Base-by-base conservation (phyloP, 352 stramenopile species). In the Blastocystis sp. region DNA sequence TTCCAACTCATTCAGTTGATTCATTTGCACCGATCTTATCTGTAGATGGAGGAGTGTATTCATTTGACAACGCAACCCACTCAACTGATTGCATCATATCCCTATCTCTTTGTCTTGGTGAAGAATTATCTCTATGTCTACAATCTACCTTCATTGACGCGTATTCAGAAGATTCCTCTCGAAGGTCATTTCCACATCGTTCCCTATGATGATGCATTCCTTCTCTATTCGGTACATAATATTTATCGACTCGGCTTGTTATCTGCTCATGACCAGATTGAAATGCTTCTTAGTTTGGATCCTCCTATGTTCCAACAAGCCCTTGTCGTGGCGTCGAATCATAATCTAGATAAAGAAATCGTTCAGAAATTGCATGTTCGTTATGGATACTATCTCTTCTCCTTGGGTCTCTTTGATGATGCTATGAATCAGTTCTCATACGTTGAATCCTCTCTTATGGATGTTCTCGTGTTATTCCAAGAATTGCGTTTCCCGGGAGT, bases 391-490 rank as follows among this genome's bases (percentile, higher is more conserved):
- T 87, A 91, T 32, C 86, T 93, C 16, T 94, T 95, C 74, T 32
- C 90, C 58, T 65, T 88, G 24, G 39, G 58, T 14, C 27, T 63
- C 4, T 92, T 90, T 69, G 85, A 88, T 66, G 83, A 89, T 12
- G 90, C 92, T 1, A 93, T 94, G 90, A 67, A 89, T 7, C 92
- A 92, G 57, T 94, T 93, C 16, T 87, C 89, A 12, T 75, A 91
- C 27, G 92, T 90, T 21, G 49, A 89, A 12, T 87, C 91, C 4
- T 88, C 90, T n/a, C 88, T 93, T 9, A 88, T 92, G 67, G 89
- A 93, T 12, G 91, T 95, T 12, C 63, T 94, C 52, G n/a, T 89
- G 16, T 81, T 94, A 35, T 94, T 91, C 77, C 92, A 92, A 0
- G 90, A 88, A 4, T 54, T 80, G 5, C 42, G 37, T 19, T 63